These are phyloP conservation scores for Polytolypa hystricis DNA, from an alignment of 2,329 filamentous ascomycete genomes.

Conservation along the genomic window DNA sequence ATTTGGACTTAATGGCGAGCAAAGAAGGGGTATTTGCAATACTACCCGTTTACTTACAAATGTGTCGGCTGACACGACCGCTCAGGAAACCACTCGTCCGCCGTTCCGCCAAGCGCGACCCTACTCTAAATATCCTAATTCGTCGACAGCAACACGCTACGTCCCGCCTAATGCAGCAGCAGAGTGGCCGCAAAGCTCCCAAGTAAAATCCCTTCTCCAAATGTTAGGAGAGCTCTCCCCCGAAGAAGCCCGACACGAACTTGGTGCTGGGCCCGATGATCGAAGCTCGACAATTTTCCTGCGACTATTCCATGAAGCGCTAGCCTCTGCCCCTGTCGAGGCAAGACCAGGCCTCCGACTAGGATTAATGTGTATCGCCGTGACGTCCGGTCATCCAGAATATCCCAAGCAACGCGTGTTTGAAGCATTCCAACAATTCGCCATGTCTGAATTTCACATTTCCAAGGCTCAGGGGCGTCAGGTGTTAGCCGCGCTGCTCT, in stretches of 20 bases:
- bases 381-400: slow-evolving; percentile 26
- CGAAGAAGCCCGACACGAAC: slow-evolving; percentile 20
- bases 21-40: too few relatives aligned
- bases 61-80: too few relatives aligned
- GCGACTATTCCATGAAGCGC: slow-evolving; percentile 26
- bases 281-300: slow-evolving; percentile 33
- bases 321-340: slow-evolving; percentile 19
- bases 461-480: slow-evolving; percentile 23
- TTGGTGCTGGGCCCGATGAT: slow-evolving; percentile 30
- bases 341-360: slow-evolving; percentile 22
- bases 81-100: too few relatives aligned
- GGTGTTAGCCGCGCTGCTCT: slow-evolving; percentile 29
- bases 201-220: slow-evolving; percentile 16
- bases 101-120: too few relatives aligned
- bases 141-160: too few relatives aligned
- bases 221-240: slow-evolving; percentile 21
- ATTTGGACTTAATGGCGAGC: too few relatives aligned
- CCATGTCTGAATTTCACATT: slow-evolving; percentile 24
- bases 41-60: too few relatives aligned
- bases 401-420: slow-evolving; percentile 27
- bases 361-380: slow-evolving; percentile 28
- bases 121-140: too few relatives aligned
- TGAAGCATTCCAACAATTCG: slow-evolving; percentile 24
- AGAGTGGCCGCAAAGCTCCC: too few relatives aligned
- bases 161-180: too few relatives aligned